Base-by-base conservation (phyloP, 495 filamentous ascomycete genomes). In the Aspergillus wentii region DNA sequence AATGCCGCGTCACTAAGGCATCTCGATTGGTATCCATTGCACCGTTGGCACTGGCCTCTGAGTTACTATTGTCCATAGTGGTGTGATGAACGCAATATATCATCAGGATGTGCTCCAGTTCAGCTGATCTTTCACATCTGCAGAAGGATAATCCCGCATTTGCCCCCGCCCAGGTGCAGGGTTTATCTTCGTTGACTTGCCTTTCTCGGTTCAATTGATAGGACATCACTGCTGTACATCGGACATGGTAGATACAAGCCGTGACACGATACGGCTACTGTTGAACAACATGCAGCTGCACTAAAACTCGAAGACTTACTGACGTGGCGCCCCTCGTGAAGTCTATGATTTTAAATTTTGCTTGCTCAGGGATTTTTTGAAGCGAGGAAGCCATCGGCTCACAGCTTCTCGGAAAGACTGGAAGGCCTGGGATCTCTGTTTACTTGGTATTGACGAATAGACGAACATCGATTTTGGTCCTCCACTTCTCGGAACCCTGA, bases 111-210 rank as follows among this genome's bases (percentile, higher is more conserved):
- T 46, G 39, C 57, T 57, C 48, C 49, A 46, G 43, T 69, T 71
- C 67, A 71, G 67, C 67, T 71, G 67, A 71, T 65, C 64, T 59
- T 38, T 54, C 51, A 56, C 51, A 42, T 51, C 64, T 71, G 67
- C 67, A 69, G 55, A 61, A 39, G 51, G 56, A 53, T 64, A 56
- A 62, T 67, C 55, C 59, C 55, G 64, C 67, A 68, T 66, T 46
- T 47, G 54, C 40, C 57, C 54, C 54, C 58, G 53, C 56, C 62
- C 57, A 66, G 58, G 57, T 71, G 62, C 64, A 62, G 60, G 59
- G 60, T 56, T 57, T 51, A 56, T 54, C 44, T 35, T 51, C 43
- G 43, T 54, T 50, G 38, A 51, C 51, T 52, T 57, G 37, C 49
- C 46, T 33, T 40, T 38, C 50, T 51, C 44, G 48, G 41, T 40